Percentiles rank a stretch among this genome's conserved stretches.
Conservation (phyloP, 371 early-diverging fungal species). For the Capillidium heterosporum region DNA sequence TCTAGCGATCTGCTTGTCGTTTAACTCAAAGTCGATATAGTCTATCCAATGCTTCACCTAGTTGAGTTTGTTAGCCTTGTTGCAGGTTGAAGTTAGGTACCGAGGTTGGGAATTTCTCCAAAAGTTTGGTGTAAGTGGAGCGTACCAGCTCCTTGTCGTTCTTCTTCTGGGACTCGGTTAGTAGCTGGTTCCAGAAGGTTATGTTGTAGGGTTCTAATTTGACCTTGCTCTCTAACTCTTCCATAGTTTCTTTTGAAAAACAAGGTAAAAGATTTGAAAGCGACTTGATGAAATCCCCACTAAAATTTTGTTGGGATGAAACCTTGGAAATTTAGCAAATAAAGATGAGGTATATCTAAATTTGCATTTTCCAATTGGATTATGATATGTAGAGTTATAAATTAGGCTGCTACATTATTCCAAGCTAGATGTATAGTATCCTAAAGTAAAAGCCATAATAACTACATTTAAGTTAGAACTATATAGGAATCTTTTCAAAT, state of each 20-base stretch:
- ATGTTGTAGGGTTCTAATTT: constrained; percentile 33
- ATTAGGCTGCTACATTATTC: too few relatives aligned
- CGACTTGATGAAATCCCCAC: too few relatives aligned
- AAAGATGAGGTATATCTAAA: too few relatives aligned
- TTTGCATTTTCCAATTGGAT: too few relatives aligned
- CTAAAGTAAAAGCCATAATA: too few relatives aligned
- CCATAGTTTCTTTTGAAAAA: constrained; percentile 7
- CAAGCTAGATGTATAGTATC: too few relatives aligned
- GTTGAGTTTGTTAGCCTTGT: neutral
- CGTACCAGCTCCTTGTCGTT: constrained; percentile 39
- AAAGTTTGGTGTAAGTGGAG: constrained; percentile 48
- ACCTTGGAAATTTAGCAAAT: too few relatives aligned
- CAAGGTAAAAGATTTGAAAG: neutral
- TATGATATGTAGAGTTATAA: too few relatives aligned
- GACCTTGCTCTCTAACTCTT: constrained; percentile 30
- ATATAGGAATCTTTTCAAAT: too few relatives aligned
- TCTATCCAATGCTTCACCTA: constrained; percentile 68
- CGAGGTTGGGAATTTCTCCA: constrained; percentile 68
- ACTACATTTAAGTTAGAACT: too few relatives aligned
- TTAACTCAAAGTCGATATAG: constrained; percentile 70
- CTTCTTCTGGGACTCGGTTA: constrained; percentile 31
- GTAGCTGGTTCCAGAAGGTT: constrained; percentile 46
- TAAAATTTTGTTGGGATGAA: too few relatives aligned
- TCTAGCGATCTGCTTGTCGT: constrained; percentile 44
- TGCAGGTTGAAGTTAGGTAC: constrained; percentile 15